Evolutionary conservation across 495 filamentous ascomycete species (phyloP).

Genomic region (Neurospora terricola): DNA sequence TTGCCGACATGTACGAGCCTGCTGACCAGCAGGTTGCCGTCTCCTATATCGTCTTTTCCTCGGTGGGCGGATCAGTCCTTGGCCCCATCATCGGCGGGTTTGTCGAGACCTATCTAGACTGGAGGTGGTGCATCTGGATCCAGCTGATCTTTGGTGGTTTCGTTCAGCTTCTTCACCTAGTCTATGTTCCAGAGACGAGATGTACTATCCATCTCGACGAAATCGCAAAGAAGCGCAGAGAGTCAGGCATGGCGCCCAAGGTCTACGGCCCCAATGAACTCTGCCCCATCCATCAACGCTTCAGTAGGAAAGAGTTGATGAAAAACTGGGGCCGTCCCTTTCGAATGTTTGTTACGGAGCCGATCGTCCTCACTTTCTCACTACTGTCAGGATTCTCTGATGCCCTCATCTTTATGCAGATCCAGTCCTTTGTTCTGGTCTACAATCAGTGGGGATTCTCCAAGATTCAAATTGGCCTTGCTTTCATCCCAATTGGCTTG

Average conservation of each 20-base stretch:
- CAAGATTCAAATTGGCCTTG: conserved; percentile 44
- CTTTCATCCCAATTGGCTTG: conserved; percentile 53
- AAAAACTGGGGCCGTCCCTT: conserved; percentile 62
- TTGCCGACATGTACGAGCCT: conserved; percentile 69
- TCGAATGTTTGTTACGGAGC: conserved; percentile 67
- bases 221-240: conserved; percentile 54
- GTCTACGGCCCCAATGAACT: conserved; percentile 57
- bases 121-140: conserved; percentile 75
- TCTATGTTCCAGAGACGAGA: conserved; percentile 61
- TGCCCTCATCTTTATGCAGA: conserved; percentile 73
- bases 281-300: conserved; percentile 33
- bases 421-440: conserved; percentile 56
- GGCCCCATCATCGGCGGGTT: conserved; percentile 77
- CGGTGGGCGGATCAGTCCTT: conserved; percentile 63
- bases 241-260: conserved; percentile 42
- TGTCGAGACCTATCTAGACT: conserved; percentile 52
- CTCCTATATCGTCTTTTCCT: conserved; percentile 66
- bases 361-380: conserved; percentile 63
- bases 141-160: conserved; percentile 64
- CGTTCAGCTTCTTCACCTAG: conserved; percentile 55
- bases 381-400: conserved; percentile 68
- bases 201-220: conserved; percentile 56
- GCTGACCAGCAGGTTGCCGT: conserved; percentile 66
- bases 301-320: conserved; percentile 46
- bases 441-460: conserved; percentile 56